Base-by-base conservation (phyloP, 306 rosid species). In the Cucumis cinereus region DNA sequence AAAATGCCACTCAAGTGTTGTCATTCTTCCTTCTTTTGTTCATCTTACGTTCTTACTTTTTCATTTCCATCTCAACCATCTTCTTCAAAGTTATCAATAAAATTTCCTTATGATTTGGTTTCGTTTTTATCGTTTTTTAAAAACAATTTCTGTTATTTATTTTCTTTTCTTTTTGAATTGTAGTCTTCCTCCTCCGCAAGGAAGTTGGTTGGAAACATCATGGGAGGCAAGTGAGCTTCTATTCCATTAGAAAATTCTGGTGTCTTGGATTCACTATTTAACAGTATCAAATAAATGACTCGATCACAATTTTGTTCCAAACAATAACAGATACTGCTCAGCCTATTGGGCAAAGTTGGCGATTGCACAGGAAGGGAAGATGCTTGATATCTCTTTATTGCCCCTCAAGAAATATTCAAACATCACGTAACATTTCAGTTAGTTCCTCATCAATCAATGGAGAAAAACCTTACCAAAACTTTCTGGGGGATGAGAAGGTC, bases 151-250 rank as follows among this genome's bases (percentile, higher is more conserved):
- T 45, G 17, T 45, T 4, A 45, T 45, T 12, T 0, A 2, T 45
- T 45, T 45, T 3, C 52, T 2, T 45, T 45, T 45, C 16, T 13
- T 13, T 45, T 45, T 45, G 4, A 45, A 45, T 5, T 45, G 85
- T 87, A 91, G 96, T 57, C 85, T 26, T 68, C 67, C 74, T 12
- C 78, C 80, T 66, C 76, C 75, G 33, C 69, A 75, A 83, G 84
- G 79, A 76, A 82, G 41, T 22, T 86, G 55, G 40, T 79, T 33
- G 84, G 84, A 74, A 61, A 67, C 41, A 12, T 88, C 72, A 28
- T 88, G 82, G 80, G 86, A 88, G 96, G 96, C 87, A 84, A 84
- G 86, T 79, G 43, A 40, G 73, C 73, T 67, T 45, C 52, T 45
- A 45, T 12, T 45, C 52, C 52, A 45, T 13, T 13, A 9, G 14